Evolutionary conservation across 2,329 filamentous ascomycete genomes (phyloP).

Genomic region (Graphium sp.): DNA sequence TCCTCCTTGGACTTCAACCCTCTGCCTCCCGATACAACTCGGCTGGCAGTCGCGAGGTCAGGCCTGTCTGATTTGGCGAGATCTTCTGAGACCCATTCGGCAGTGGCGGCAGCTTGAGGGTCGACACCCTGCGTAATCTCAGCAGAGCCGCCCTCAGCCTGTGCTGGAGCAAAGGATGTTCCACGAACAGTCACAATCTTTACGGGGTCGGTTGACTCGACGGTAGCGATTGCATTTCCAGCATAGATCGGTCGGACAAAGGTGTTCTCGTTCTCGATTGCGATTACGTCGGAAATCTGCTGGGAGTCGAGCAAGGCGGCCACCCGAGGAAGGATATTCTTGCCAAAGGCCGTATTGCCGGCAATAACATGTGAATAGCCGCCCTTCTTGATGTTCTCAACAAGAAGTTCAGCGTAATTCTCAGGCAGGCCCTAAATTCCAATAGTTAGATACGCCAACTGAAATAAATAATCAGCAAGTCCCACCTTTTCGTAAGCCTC

Average conservation of each 20-base stretch:
- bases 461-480: conserved; percentile 5
- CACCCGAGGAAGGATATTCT: conserved; percentile 81
- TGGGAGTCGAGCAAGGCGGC: conserved; percentile 83
- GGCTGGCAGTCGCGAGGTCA: conserved; percentile 75
- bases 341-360: conserved; percentile 89
- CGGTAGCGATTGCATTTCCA: conserved; percentile 90
- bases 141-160: conserved; percentile 56
- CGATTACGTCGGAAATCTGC: conserved; percentile 83
- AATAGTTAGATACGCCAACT: background rate
- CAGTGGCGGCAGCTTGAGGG: conserved; percentile 54
- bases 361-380: conserved; percentile 85
- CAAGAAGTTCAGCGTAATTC: conserved; percentile 82
- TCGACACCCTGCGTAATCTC: conserved; percentile 68
- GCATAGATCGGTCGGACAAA: conserved; percentile 96
- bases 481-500: conserved; percentile 88
- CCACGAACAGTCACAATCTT: conserved; percentile 89
- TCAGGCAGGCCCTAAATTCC: conserved; percentile 61
- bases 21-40: conserved; percentile 83
- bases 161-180: conserved; percentile 71
- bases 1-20: conserved; percentile 97
- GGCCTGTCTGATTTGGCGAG: conserved; percentile 86
- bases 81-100: conserved; percentile 89
- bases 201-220: conserved; percentile 71
- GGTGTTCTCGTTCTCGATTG: conserved; percentile 75
- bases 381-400: conserved; percentile 93